These are phyloP conservation scores for Ophiocordyceps camponoti-leonardi DNA, from an alignment of 2,329 filamentous ascomycete species.

Conservation along the genomic window DNA sequence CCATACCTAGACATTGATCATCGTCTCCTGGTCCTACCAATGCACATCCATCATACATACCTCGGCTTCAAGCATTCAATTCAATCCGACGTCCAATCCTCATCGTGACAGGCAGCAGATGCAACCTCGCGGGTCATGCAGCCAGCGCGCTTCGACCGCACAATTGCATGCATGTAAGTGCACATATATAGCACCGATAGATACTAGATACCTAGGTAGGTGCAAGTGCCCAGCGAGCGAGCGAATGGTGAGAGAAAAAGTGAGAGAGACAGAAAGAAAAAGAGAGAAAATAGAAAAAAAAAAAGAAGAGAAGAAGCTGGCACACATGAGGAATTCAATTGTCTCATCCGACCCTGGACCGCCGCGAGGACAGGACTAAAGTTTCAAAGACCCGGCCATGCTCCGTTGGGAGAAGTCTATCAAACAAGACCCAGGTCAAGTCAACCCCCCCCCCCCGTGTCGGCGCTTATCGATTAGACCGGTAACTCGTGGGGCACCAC, in stretches of 20 bases:
- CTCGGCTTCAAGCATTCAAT: background rate
- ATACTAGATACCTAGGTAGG: too few relatives aligned
- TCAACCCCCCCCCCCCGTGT: too few relatives aligned
- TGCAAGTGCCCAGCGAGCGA: too few relatives aligned
- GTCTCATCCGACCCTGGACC: constrained; percentile 1
- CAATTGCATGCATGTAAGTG: too few relatives aligned
- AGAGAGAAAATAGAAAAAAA: background rate
- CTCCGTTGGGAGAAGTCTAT: background rate
- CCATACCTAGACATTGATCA: too few relatives aligned
- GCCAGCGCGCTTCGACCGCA: background rate
- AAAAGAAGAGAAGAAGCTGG: background rate
- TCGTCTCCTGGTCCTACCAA: too few relatives aligned
- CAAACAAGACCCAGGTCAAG: background rate
- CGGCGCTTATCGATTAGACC: background rate
- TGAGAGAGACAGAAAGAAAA: too few relatives aligned
- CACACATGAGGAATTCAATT: background rate
- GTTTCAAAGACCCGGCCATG: background rate
- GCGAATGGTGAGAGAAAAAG: too few relatives aligned
- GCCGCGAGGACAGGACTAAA: background rate
- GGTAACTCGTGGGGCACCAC: background rate
- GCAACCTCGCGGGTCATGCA: background rate
- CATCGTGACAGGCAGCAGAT: too few relatives aligned
- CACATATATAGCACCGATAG: too few relatives aligned
- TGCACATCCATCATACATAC: too few relatives aligned
- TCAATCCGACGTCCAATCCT: background rate